Percentiles rank a stretch among this genome's conserved stretches.
Evolutionary conservation across 192 early-diverging fungal genomes (phyloP).

Genomic region (Coemansia sp.): DNA sequence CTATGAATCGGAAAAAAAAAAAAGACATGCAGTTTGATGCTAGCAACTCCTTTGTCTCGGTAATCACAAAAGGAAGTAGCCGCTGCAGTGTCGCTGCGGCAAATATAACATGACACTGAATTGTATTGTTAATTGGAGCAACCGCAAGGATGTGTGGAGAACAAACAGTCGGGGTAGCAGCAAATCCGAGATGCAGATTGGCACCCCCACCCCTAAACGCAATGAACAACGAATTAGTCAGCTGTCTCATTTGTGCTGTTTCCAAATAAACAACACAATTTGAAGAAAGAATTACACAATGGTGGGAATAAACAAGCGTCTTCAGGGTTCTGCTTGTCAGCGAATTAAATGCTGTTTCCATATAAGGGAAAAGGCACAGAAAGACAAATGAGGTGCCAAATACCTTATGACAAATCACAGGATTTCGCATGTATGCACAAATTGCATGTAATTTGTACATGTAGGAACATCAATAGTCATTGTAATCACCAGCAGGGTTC

Average conservation of each 20-base stretch:
- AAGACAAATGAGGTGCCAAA: not conserved
- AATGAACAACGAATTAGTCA: not conserved
- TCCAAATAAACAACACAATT: not conserved
- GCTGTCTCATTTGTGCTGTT: not conserved
- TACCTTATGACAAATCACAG: not conserved
- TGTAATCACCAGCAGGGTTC: not conserved
- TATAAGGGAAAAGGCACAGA: not conserved
- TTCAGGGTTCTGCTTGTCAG: not conserved
- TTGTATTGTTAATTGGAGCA: not conserved
- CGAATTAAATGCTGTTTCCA: slow-evolving; percentile 1
- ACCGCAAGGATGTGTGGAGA: not conserved
- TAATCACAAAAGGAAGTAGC: not conserved
- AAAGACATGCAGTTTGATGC: too few species aligned
- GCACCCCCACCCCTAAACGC: too few species aligned
- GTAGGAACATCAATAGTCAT: not conserved
- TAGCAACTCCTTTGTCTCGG: too few species aligned
- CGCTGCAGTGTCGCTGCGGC: not conserved
- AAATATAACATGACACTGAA: not conserved
- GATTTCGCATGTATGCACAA: slow-evolving; percentile 6
- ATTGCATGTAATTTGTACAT: slow-evolving; percentile 9
- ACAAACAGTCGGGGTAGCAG: not conserved
- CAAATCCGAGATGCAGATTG: not conserved
- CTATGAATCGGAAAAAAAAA: too few species aligned
- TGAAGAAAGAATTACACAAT: not conserved
- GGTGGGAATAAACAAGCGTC: not conserved